A percentile compares a stretch with the other conserved stretches of the same genome.
Evolutionary conservation across 768 basidiomycete genomes (phyloP).

Genomic region (Suillus luteus): DNA sequence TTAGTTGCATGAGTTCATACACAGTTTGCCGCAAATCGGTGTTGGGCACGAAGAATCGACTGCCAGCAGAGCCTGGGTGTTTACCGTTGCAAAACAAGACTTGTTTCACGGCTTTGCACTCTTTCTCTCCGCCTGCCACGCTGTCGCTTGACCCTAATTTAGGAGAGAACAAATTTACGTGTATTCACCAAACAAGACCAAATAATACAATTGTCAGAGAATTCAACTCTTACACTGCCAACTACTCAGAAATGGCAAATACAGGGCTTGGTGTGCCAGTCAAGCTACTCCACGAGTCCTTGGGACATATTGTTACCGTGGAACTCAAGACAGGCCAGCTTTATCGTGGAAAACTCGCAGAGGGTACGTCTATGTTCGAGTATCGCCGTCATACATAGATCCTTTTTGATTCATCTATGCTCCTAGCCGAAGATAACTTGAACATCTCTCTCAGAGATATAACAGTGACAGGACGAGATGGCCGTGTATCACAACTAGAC

Average conservation of each 20-base stretch:
- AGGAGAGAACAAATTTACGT: not conserved
- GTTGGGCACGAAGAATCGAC: not conserved
- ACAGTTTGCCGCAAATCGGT: no score
- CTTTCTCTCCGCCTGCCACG: not conserved
- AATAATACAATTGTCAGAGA: slow-evolving; percentile 16
- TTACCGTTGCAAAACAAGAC: not conserved
- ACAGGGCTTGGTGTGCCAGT: slow-evolving; percentile 88
- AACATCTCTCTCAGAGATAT: slow-evolving; percentile 97
- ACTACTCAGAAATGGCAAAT: slow-evolving; percentile 40
- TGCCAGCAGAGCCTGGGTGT: not conserved
- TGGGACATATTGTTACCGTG: slow-evolving; percentile 96
- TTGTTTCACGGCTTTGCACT: not conserved
- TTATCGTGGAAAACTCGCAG: slow-evolving; percentile 95
- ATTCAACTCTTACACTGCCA: slow-evolving; percentile 20
- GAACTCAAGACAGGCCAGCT: slow-evolving; percentile 98
- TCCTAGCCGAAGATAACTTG: slow-evolving; percentile 93
- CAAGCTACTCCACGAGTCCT: slow-evolving; percentile 93
- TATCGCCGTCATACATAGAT: slow-evolving; percentile 12
- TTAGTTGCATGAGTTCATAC: not conserved
- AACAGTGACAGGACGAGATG: slow-evolving; percentile 97
- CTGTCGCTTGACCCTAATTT: not conserved
- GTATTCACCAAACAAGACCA: slow-evolving; percentile 6
- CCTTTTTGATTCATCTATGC: slow-evolving; percentile 23
- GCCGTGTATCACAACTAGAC: slow-evolving; percentile 97
- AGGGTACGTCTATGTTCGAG: slow-evolving; percentile 59